phyloP scores from a whole-genome alignment of 208 protist genomes.

The Leptomonas seymouri region DNA sequence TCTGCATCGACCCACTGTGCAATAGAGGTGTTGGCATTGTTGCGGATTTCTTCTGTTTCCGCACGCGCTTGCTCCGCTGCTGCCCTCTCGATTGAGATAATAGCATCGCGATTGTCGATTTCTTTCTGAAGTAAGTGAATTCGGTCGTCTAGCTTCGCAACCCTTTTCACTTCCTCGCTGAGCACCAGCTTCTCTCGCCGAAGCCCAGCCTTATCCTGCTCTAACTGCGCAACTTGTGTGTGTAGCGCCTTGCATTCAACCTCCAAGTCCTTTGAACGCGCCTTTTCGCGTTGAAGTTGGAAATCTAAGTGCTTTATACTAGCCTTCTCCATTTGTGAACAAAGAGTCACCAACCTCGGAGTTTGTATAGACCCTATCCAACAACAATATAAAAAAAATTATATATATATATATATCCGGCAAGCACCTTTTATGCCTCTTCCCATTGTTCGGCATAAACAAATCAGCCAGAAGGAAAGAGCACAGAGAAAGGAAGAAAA shows the following conservation, averaged over 20 bases:
- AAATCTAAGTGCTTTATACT: slow-evolving; percentile 84
- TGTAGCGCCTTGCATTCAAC: slow-evolving; percentile 67
- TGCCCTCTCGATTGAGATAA: slow-evolving; percentile 46
- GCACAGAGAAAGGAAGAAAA: too few species aligned
- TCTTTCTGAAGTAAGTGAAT: slow-evolving; percentile 72
- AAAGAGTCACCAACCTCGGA: too few species aligned
- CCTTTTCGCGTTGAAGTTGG: slow-evolving; percentile 77
- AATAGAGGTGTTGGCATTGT: slow-evolving; percentile 71
- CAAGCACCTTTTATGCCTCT: too few species aligned
- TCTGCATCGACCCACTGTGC: slow-evolving; percentile 77
- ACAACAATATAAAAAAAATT: background rate
- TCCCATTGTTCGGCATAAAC: too few species aligned
- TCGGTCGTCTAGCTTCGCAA: slow-evolving; percentile 65
- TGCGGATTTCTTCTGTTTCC: slow-evolving; percentile 72
- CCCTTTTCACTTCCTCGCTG: slow-evolving; percentile 65
- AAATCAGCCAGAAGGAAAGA: too few species aligned
- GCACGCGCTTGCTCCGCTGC: slow-evolving; percentile 37
- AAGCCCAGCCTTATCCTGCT: slow-evolving; percentile 85
- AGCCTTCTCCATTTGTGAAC: slow-evolving; percentile 39
- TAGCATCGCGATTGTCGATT: slow-evolving; percentile 53
- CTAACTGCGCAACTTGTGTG: slow-evolving; percentile 68
- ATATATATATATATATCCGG: background rate
- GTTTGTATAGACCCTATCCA: background rate
- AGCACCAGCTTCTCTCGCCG: slow-evolving; percentile 71
- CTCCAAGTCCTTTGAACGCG: slow-evolving; percentile 64